Conservation (phyloP, 1,139 yeast genomes). For the Zygosaccharomyces pseudobailii region DNA sequence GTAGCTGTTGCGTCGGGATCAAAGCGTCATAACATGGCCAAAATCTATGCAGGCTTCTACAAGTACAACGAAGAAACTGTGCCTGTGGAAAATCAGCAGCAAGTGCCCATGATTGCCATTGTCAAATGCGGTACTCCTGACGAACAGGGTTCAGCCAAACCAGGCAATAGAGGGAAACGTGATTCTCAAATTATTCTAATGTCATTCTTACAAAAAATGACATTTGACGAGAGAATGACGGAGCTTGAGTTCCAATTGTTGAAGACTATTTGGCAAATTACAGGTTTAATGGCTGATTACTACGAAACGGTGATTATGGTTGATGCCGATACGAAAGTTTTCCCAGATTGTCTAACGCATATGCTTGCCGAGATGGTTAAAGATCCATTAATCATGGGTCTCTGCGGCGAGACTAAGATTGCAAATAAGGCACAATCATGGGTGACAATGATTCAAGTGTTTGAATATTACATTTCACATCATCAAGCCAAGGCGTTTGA, state of each 20-base stretch:
- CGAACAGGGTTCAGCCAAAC: conserved; percentile 74
- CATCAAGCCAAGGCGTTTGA: conserved; percentile 97
- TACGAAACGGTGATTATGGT: conserved; percentile 90
- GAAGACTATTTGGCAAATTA: conserved; percentile 73
- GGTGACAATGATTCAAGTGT: conserved; percentile 95
- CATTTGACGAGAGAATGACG: conserved; percentile 97
- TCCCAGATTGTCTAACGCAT: conserved; percentile 85
- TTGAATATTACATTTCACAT: conserved; percentile 92
- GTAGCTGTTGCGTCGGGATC: conserved; percentile 93
- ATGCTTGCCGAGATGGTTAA: conserved; percentile 91
- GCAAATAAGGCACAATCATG: conserved; percentile 80
- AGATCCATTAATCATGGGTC: conserved; percentile 88
- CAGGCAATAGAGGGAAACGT: conserved; percentile 98
- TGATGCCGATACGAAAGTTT: conserved; percentile 93
- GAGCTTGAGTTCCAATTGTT: conserved; percentile 82
- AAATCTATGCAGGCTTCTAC: conserved; percentile 86
- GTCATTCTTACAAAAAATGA: conserved; percentile 86
- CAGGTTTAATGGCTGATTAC: conserved; percentile 83
- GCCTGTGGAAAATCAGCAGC: conserved; percentile 76
- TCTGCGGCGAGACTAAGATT: conserved; percentile 96
- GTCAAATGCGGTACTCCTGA: conserved; percentile 93
- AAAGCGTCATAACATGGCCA: conserved; percentile 97
- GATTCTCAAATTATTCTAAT: conserved; percentile 92
- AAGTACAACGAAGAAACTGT: conserved; percentile 71
- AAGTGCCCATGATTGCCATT: conserved; percentile 76